A percentile compares a stretch with the other conserved stretches of the same genome.
Conservation (phyloP, 495 filamentous ascomycete genomes). For the Gamarada debralockiae region DNA sequence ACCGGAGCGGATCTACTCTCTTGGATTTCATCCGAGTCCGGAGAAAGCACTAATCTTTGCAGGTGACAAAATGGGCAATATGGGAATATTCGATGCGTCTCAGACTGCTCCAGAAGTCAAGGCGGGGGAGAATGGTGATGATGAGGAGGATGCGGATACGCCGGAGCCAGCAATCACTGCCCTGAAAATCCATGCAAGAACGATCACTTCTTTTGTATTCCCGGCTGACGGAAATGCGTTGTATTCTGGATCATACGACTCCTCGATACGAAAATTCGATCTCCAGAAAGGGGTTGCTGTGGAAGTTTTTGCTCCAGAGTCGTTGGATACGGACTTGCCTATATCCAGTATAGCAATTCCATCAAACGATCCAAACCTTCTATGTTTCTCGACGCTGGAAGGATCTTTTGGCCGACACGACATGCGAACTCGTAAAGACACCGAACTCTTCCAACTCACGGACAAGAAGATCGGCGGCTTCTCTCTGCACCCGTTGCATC, state of each 20-base stretch:
- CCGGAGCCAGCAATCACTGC: slow-evolving; percentile 73
- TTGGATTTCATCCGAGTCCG: slow-evolving; percentile 83
- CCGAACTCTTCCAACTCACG: slow-evolving; percentile 69
- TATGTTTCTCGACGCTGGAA: slow-evolving; percentile 85
- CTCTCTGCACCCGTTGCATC: slow-evolving; percentile 68
- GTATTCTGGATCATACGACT: slow-evolving; percentile 91
- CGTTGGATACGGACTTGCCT: slow-evolving; percentile 64
- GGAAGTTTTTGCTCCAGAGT: slow-evolving; percentile 73
- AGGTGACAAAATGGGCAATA: slow-evolving; percentile 88
- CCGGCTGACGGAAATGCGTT: slow-evolving; percentile 63
- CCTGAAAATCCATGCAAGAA: slow-evolving; percentile 85
- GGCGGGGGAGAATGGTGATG: slow-evolving; percentile 55
- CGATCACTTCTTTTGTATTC: slow-evolving; percentile 80
- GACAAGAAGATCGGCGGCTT: slow-evolving; percentile 98
- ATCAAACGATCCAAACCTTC: slow-evolving; percentile 59
- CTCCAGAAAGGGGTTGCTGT: slow-evolving; percentile 71
- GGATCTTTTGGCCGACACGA: slow-evolving; percentile 79
- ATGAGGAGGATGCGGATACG: slow-evolving; percentile 60
- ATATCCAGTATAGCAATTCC: slow-evolving; percentile 81
- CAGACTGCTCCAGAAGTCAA: slow-evolving; percentile 52
- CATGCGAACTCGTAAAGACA: slow-evolving; percentile 54
- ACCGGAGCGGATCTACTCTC: slow-evolving; percentile 81
- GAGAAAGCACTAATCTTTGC: slow-evolving; percentile 91
- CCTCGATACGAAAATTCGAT: slow-evolving; percentile 84
- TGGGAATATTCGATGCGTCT: slow-evolving; percentile 90